phyloP scores from a whole-genome alignment of 2,329 filamentous ascomycete genomes.

The Metarhizium guizhouense region DNA sequence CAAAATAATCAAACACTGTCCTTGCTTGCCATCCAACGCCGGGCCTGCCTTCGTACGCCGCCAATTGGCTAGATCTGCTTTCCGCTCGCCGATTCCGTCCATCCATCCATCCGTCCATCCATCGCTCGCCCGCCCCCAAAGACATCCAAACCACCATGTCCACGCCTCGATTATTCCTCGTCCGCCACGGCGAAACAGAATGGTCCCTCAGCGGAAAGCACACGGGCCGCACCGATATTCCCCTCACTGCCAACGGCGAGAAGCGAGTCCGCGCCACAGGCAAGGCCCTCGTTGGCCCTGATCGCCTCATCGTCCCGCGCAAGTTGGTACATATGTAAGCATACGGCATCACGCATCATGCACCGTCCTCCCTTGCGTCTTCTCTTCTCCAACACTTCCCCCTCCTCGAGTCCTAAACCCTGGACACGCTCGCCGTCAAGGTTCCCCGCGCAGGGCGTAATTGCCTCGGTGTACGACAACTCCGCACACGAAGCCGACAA shows the following conservation, averaged over 20 bases:
- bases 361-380: no score
- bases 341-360: background rate
- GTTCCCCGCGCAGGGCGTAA: background rate
- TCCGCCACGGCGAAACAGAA: constrained; percentile 90
- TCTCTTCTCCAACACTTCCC: background rate
- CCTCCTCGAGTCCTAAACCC: background rate
- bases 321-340: constrained; percentile 75
- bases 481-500: no score
- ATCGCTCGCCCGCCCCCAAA: background rate
- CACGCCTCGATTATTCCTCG: constrained; percentile 68
- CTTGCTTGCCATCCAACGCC: no score
- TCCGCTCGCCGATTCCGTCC: background rate
- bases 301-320: constrained; percentile 74
- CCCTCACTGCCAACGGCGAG: constrained; percentile 74
- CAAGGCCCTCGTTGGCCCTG: constrained; percentile 71
- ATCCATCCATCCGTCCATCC: background rate
- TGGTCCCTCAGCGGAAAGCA: constrained; percentile 85
- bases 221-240: constrained; percentile 79
- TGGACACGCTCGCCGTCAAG: background rate
- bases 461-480: background rate
- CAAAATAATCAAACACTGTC: no score
- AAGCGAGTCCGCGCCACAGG: constrained; percentile 69
- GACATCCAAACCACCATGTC: constrained; percentile 13
- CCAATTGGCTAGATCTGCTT: background rate
- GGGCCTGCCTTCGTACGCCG: background rate